A percentile compares a stretch with the other conserved stretches of the same genome.
phyloP scores from a whole-genome alignment of 202 grass and related monocot genomes.

The Zoysia matrella region DNA sequence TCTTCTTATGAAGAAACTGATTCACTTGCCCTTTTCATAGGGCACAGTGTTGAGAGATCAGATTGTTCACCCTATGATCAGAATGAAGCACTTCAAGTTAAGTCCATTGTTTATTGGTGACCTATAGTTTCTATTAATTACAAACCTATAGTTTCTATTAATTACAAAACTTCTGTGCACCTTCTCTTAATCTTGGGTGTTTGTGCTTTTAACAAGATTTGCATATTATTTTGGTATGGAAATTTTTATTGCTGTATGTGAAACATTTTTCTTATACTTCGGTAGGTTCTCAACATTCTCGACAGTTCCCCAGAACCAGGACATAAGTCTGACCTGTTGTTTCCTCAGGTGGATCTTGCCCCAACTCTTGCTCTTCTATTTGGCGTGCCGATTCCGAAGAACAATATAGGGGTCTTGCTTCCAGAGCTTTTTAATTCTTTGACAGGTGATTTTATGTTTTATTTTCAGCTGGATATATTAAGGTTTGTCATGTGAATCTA shows the following conservation, averaged over 20 bases:
- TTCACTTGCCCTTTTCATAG: conserved; percentile 86
- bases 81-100: conserved; percentile 86
- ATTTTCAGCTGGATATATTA: conserved; percentile 19
- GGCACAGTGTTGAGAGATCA: conserved; percentile 50
- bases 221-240: not conserved
- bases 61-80: conserved; percentile 53
- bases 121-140: conserved; percentile 9
- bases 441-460: conserved; percentile 63
- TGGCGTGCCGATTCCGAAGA: conserved; percentile 88
- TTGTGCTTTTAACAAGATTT: conserved; percentile 7
- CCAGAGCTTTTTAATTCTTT: conserved; percentile 70
- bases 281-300: not conserved
- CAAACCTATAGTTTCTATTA: not conserved
- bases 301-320: conserved; percentile 8
- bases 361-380: conserved; percentile 87
- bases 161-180: not conserved
- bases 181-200: conserved; percentile 24
- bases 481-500: not conserved
- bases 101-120: conserved; percentile 27
- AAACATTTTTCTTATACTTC: conserved; percentile 19
- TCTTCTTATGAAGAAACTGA: conserved; percentile 95
- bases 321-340: conserved; percentile 12
- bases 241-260: not conserved
- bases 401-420: conserved; percentile 90
- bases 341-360: conserved; percentile 84